Evolutionary conservation across 352 stramenopile genomes (phyloP).

Genomic region (Pythium coloratum): DNA sequence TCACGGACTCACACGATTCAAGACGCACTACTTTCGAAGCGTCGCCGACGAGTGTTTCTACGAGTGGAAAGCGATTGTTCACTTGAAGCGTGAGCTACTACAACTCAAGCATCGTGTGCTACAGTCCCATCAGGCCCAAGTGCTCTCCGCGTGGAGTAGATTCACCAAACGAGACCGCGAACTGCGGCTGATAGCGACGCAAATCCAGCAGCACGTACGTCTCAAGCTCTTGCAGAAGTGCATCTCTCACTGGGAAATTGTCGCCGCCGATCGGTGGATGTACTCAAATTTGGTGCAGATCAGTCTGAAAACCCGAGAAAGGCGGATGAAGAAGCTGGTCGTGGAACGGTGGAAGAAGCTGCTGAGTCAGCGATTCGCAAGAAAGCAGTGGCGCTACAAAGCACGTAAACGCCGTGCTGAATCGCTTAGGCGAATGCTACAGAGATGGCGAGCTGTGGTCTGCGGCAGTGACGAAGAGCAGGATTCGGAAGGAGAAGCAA

Average conservation of each 20-base stretch:
- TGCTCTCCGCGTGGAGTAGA: background rate
- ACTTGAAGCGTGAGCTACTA: constrained; percentile 16
- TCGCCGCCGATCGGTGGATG: background rate
- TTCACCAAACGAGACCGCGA: background rate
- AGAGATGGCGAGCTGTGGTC: background rate
- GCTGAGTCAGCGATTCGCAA: background rate
- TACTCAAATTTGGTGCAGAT: background rate
- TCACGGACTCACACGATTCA: constrained; percentile 21
- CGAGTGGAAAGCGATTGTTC: constrained; percentile 22
- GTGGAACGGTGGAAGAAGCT: background rate
- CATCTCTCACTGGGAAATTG: constrained; percentile 4
- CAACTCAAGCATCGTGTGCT: constrained; percentile 1
- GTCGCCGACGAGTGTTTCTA: constrained; percentile 32
- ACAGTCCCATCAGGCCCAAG: background rate
- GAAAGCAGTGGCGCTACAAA: background rate
- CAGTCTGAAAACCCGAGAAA: background rate
- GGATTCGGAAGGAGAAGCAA: too few species aligned
- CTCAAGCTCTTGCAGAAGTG: background rate
- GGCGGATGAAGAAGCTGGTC: background rate
- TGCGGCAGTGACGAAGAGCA: background rate
- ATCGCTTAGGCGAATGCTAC: background rate
- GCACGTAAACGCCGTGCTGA: background rate
- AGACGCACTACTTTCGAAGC: constrained; percentile 29
- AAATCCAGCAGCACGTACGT: background rate
- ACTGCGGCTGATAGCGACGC: background rate